These are phyloP conservation scores for Schoenoplectus triqueter DNA, from an alignment of 202 grass and related monocot genomes.

Conservation along the genomic window DNA sequence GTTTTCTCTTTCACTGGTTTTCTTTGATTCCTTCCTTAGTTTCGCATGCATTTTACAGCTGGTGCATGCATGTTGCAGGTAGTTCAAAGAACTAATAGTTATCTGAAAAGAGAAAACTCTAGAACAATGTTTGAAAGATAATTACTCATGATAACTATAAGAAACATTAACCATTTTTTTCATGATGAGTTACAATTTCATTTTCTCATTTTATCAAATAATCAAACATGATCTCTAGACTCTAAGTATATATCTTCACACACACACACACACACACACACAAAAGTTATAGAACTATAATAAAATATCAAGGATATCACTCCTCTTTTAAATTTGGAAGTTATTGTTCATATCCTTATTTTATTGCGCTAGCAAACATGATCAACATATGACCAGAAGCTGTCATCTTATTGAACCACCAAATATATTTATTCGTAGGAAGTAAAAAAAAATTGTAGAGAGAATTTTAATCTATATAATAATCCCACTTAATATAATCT, in stretches of 20 bases:
- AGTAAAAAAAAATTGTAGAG: too few species aligned
- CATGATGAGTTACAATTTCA: not conserved
- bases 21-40: not conserved
- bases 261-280: not conserved
- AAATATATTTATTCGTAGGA: too few species aligned
- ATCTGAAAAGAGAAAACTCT: not conserved
- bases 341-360: not conserved
- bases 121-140: not conserved
- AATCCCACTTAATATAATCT: too few species aligned
- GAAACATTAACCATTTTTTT: not conserved
- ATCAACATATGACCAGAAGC: too few species aligned
- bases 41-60: not conserved
- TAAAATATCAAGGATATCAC: not conserved
- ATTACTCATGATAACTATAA: not conserved
- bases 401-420: too few species aligned
- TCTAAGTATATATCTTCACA: not conserved
- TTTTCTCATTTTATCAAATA: slow-evolving; percentile 6
- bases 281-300: not conserved
- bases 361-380: not conserved
- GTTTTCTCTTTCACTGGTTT: not conserved
- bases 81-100: not conserved
- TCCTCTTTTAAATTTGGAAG: not conserved
- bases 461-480: too few species aligned
- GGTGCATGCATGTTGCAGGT: not conserved
- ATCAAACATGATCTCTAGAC: too few species aligned